Evolutionary conservation across 306 rosid genomes (phyloP).

Genomic region (Trifolium fragiferum): DNA sequence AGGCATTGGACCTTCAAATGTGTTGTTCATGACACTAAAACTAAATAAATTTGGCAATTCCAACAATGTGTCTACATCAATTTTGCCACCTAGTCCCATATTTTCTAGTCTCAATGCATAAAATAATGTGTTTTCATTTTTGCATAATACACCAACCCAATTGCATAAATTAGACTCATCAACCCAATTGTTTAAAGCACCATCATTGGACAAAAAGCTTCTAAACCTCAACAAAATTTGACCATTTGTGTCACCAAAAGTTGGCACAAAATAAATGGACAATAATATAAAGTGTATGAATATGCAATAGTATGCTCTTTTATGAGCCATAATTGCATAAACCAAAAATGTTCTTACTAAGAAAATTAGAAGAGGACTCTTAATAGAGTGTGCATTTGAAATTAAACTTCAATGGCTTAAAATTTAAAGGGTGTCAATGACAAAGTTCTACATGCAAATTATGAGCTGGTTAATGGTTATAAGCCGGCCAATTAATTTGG

Average conservation of each 20-base stretch:
- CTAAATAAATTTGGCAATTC: slow-evolving; percentile 45
- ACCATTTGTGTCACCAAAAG: slow-evolving; percentile 26
- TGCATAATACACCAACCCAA: slow-evolving; percentile 69
- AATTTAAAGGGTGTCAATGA: slow-evolving; percentile 36
- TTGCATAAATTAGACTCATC: slow-evolving; percentile 49
- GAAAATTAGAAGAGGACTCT: background rate
- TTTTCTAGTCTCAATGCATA: slow-evolving; percentile 52
- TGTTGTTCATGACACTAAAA: slow-evolving; percentile 61
- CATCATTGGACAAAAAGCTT: slow-evolving; percentile 45
- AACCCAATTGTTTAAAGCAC: slow-evolving; percentile 60
- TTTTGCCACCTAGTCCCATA: slow-evolving; percentile 57
- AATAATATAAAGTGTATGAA: slow-evolving; percentile 25
- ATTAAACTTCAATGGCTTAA: slow-evolving; percentile 25
- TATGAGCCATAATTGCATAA: slow-evolving; percentile 33
- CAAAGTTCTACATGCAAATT: slow-evolving; percentile 41
- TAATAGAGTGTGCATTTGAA: slow-evolving; percentile 27
- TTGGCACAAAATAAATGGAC: slow-evolving; percentile 26
- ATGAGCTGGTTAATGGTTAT: slow-evolving; percentile 56
- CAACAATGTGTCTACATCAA: slow-evolving; percentile 55
- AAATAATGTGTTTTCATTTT: background rate
- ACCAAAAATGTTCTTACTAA: slow-evolving; percentile 22
- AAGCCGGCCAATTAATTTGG: slow-evolving; percentile 51
- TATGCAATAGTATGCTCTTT: slow-evolving; percentile 22
- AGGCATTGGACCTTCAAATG: slow-evolving; percentile 67
- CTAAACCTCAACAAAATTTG: slow-evolving; percentile 55